Percentiles rank a stretch among this genome's conserved stretches.
phyloP scores from a whole-genome alignment of 306 rosid species.

The Corylus avellana region DNA sequence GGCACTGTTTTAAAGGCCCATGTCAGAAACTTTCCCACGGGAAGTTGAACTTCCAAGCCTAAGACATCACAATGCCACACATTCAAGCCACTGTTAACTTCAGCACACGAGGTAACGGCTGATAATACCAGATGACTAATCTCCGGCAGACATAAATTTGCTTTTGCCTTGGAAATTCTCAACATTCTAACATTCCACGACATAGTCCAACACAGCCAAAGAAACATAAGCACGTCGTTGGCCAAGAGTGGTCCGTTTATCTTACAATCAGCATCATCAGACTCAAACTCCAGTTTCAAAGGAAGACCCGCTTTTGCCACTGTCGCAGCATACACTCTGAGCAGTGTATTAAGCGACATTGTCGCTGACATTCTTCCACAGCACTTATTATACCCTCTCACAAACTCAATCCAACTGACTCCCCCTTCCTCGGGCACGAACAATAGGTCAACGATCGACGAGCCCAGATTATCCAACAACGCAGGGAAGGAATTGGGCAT shows the following conservation, averaged over 20 bases:
- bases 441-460: constrained; percentile 56
- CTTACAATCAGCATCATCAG: constrained; percentile 63
- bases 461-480: constrained; percentile 63
- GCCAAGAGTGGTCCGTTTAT: constrained; percentile 63
- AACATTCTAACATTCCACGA: constrained; percentile 51
- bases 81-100: constrained; percentile 44
- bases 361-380: constrained; percentile 68
- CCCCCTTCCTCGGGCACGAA: constrained; percentile 56
- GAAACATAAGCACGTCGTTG: constrained; percentile 53
- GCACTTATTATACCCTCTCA: constrained; percentile 71
- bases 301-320: constrained; percentile 32
- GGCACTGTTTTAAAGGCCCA: constrained; percentile 77
- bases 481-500: constrained; percentile 47
- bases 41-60: constrained; percentile 60
- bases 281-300: constrained; percentile 57
- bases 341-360: constrained; percentile 45
- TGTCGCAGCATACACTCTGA: constrained; percentile 48
- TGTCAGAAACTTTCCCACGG: constrained; percentile 63
- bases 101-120: constrained; percentile 50
- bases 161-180: constrained; percentile 31
- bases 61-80: constrained; percentile 58
- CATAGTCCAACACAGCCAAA: constrained; percentile 78
- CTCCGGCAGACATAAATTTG: constrained; percentile 52
- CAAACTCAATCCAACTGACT: constrained; percentile 72
- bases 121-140: constrained; percentile 65